Base-by-base conservation (phyloP, 805 yeast species). In the Candida insectorum region DNA sequence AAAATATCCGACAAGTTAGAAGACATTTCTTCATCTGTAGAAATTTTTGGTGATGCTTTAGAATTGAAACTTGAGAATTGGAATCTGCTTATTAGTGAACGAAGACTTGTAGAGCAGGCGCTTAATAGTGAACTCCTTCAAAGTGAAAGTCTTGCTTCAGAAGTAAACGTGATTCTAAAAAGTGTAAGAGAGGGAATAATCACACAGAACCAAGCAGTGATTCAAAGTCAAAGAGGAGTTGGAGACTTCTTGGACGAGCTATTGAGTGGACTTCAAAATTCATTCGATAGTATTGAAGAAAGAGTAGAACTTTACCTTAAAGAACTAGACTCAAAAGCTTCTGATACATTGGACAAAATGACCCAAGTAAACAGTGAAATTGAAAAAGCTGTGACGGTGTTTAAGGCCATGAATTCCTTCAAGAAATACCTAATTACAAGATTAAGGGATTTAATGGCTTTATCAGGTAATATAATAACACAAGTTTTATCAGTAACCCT, bases 271-370 rank as follows among this genome's bases (percentile, higher is more conserved):
- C 19, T 41, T 9, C 31, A 33, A 12, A 14, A 13, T 14, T 16
- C 37, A 8, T 12, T 36, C 9, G 28, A 23, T 6, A 30, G 30
- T 6, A 29, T 42, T 12, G 45, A 40, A 22, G 7, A 12, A 5
- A 24, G 33, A 16, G 28, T 45, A 12, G 26, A 26, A 3, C 19
- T 21, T 3, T 32, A 33, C 13, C 22, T 47, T 14, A 35, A 36
- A 21, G 18, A 17, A 3, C 29, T 48, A 7, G 45, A 44, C 17
- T 11, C n/a, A 6, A 40, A 35, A 24, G 30, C 38, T 4, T 21
- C 30, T 11, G 31, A 31, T 4, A 37, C 47, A 13, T 25, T 31
- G 6, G 12, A 19, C 14, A 40, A 28, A 16, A 26, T 47, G 18
- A 40, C 37, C 10, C 27, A 30, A 7, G 30, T 41, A 13, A 35